These are phyloP conservation scores for Agroathelia rolfsii DNA, from an alignment of 1,284 basidiomycete genomes.

Conservation along the genomic window DNA sequence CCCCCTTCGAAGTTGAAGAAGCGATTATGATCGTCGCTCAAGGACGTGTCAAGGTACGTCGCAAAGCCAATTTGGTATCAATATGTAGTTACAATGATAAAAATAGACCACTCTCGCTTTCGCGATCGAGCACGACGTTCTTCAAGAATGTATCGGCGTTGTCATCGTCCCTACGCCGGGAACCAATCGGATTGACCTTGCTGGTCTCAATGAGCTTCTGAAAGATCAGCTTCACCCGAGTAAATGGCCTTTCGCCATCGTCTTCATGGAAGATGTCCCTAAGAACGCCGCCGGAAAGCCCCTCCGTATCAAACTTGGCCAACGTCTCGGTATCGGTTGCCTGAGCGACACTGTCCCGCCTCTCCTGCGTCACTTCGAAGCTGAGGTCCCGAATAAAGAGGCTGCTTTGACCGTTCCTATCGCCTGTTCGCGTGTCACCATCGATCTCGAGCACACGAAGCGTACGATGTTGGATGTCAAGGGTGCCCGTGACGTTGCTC, in stretches of 20 bases:
- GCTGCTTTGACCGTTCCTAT: slow-evolving; percentile 29
- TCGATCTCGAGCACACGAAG: slow-evolving; percentile 29
- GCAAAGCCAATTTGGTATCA: neutral
- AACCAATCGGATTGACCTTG: slow-evolving; percentile 25
- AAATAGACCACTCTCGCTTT: slow-evolving; percentile 28
- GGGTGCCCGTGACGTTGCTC: slow-evolving; percentile 40
- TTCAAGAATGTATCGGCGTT: slow-evolving; percentile 36
- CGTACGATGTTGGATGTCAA: slow-evolving; percentile 32
- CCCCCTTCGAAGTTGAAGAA: slow-evolving; percentile 52
- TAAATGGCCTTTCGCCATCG: slow-evolving; percentile 34
- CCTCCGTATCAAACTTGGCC: slow-evolving; percentile 31
- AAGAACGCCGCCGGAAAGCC: slow-evolving; percentile 37
- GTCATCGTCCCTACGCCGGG: slow-evolving; percentile 25
- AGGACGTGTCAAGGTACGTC: slow-evolving; percentile 27
- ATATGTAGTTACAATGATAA: neutral
- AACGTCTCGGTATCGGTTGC: slow-evolving; percentile 27
- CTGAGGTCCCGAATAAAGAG: slow-evolving; percentile 21
- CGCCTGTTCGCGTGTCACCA: slow-evolving; percentile 21
- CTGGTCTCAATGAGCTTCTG: slow-evolving; percentile 31
- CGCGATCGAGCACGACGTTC: slow-evolving; percentile 31
- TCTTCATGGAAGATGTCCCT: slow-evolving; percentile 34
- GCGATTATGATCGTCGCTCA: slow-evolving; percentile 32
- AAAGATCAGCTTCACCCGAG: slow-evolving; percentile 33
- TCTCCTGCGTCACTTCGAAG: slow-evolving; percentile 31
- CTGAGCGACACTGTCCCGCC: slow-evolving; percentile 25